Conservation (phyloP, 2,329 filamentous ascomycete genomes). For the Bisporella sp. region DNA sequence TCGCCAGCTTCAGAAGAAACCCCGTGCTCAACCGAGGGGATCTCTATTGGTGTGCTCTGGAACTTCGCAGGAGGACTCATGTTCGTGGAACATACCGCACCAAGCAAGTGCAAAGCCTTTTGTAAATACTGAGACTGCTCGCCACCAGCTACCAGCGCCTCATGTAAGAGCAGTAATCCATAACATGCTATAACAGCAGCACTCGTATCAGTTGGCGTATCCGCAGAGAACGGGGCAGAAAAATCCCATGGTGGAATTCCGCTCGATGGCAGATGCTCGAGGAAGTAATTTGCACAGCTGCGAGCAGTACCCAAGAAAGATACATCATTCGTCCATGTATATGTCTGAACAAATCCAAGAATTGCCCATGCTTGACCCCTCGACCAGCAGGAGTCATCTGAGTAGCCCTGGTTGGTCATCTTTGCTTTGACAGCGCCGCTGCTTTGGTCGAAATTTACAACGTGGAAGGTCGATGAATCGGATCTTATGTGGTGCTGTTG, state of each 20-base stretch:
- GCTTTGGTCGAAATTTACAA: slow-evolving; percentile 38
- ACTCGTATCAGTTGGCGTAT: slow-evolving; percentile 30
- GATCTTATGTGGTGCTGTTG: slow-evolving; percentile 32
- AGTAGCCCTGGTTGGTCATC: slow-evolving; percentile 41
- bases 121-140: slow-evolving; percentile 23
- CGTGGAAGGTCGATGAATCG: slow-evolving; percentile 34
- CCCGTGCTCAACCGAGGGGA: slow-evolving; percentile 22
- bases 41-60: not conserved
- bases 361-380: slow-evolving; percentile 44
- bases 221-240: slow-evolving; percentile 27
- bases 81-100: slow-evolving; percentile 18
- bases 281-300: slow-evolving; percentile 38
- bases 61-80: slow-evolving; percentile 20
- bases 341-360: slow-evolving; percentile 39
- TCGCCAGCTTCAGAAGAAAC: slow-evolving; percentile 6
- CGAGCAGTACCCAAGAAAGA: slow-evolving; percentile 36
- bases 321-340: slow-evolving; percentile 36
- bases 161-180: slow-evolving; percentile 31
- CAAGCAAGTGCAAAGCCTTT: slow-evolving; percentile 21
- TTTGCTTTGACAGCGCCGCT: slow-evolving; percentile 33
- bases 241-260: slow-evolving; percentile 44
- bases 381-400: slow-evolving; percentile 37
- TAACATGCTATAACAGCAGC: slow-evolving; percentile 34
- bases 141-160: slow-evolving; percentile 11
- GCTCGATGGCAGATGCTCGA: slow-evolving; percentile 30